Percentiles rank a stretch among this genome's conserved stretches.
Conservation (phyloP, 2,329 filamentous ascomycete genomes). For the Allantophomopsis cytisporea region DNA sequence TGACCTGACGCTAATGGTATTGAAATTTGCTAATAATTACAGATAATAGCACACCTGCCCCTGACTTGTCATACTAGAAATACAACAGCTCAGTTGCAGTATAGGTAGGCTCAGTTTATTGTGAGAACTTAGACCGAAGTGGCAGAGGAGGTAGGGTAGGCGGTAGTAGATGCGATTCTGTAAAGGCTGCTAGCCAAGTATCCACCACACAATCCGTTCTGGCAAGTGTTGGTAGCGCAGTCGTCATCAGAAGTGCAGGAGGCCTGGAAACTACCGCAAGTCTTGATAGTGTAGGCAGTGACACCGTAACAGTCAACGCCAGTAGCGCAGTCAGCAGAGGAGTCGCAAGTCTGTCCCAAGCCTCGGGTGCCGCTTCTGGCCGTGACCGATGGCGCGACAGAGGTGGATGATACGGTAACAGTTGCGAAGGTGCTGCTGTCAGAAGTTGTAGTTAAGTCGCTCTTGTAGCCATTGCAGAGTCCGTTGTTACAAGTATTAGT, state of each 20-base stretch:
- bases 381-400: not conserved
- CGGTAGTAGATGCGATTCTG: too few relatives aligned
- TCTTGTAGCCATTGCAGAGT: not conserved
- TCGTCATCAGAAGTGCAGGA: conserved; percentile 4
- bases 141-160: too few relatives aligned
- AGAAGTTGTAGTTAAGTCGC: not conserved
- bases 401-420: not conserved
- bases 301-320: conserved; percentile 5
- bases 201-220: conserved; percentile 5
- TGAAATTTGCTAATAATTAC: too few relatives aligned
- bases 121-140: too few relatives aligned
- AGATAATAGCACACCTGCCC: too few relatives aligned
- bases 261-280: conserved; percentile 6
- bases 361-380: conserved; percentile 1
- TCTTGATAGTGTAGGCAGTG: conserved; percentile 2
- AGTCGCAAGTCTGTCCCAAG: conserved; percentile 4
- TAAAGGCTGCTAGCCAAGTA: too few relatives aligned
- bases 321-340: conserved; percentile 5
- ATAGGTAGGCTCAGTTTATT: too few relatives aligned
- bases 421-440: not conserved
- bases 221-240: conserved; percentile 8
- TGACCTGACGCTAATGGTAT: too few relatives aligned
- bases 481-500: not conserved
- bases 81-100: too few relatives aligned
- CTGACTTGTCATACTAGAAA: too few relatives aligned